phyloP scores from a whole-genome alignment of 352 stramenopile genomes.

The Thraustochytrium sp. region DNA sequence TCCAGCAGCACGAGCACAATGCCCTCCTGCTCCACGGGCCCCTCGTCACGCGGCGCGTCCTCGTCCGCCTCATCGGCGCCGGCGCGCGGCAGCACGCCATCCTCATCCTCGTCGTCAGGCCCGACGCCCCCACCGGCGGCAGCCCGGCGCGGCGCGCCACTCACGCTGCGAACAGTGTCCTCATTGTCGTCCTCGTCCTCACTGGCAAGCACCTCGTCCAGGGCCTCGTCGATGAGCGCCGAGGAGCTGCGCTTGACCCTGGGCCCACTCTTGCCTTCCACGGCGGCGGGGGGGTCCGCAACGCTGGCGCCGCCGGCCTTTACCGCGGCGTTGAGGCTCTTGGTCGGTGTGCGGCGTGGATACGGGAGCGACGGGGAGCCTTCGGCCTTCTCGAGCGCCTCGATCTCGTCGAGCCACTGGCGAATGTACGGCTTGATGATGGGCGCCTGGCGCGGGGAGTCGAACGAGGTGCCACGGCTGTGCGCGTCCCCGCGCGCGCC shows the following conservation, averaged over 20 bases:
- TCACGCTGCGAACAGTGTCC: background rate
- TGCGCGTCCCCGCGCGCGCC: no score
- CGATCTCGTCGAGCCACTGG: conserved; percentile 23
- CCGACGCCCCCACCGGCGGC: no score
- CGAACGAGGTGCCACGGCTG: no score
- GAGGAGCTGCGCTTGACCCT: background rate
- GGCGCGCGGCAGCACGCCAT: background rate
- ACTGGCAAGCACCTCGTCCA: conserved; percentile 26
- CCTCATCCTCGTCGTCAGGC: background rate
- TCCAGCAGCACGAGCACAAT: conserved; percentile 8
- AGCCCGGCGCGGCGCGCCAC: no score
- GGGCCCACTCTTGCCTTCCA: background rate
- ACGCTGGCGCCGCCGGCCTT: background rate
- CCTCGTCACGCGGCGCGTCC: background rate
- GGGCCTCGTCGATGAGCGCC: background rate
- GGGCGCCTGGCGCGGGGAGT: background rate
- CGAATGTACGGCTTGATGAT: conserved; percentile 4
- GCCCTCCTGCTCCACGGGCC: background rate
- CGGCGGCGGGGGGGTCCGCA: background rate
- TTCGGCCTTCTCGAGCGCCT: background rate
- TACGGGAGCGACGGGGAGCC: background rate
- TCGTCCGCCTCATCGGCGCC: background rate
- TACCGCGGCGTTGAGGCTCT: background rate
- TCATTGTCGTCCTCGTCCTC: background rate
- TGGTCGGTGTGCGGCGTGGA: background rate